Evolutionary conservation across 371 early-diverging fungal genomes (phyloP).

Genomic region (Nematocida ausubeli): DNA sequence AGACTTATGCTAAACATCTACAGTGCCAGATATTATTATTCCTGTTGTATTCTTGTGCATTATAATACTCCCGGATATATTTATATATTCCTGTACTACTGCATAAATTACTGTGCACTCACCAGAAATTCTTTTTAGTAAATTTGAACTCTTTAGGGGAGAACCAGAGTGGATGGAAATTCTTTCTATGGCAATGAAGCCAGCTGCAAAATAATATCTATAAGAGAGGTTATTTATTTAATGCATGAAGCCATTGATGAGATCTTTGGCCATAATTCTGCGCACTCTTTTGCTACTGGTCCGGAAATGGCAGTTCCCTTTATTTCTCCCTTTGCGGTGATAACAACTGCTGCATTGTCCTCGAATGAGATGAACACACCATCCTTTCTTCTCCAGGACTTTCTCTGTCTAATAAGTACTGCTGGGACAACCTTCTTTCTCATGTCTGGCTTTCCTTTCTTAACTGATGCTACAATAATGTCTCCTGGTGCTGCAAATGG

Average conservation of each 20-base stretch:
- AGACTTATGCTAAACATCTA: no score
- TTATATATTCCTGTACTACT: no score
- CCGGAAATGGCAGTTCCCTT: slow-evolving; percentile 99
- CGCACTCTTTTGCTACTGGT: slow-evolving; percentile 99
- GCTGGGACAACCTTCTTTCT: slow-evolving; percentile 99
- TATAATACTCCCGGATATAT: no score
- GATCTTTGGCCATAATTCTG: slow-evolving; percentile 99
- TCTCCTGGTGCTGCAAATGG: slow-evolving; percentile 98
- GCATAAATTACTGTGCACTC: no score
- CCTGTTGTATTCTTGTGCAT: no score
- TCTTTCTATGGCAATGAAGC: no score
- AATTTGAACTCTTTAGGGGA: no score
- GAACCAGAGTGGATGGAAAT: no score
- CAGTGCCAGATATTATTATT: no score
- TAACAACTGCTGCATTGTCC: slow-evolving; percentile 92
- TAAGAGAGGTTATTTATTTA: slow-evolving; percentile 40
- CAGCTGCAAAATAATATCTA: not conserved
- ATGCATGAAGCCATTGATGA: slow-evolving; percentile 74
- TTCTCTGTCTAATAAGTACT: slow-evolving; percentile 97
- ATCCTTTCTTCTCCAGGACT: slow-evolving; percentile 96
- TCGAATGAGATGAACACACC: slow-evolving; percentile 96
- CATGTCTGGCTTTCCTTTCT: slow-evolving; percentile 99
- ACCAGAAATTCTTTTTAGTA: no score
- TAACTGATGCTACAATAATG: slow-evolving; percentile 96
- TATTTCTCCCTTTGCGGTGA: slow-evolving; percentile 99